Evolutionary conservation across 2,329 filamentous ascomycete genomes (phyloP).

Genomic region (Cladophialophora chaetospira): DNA sequence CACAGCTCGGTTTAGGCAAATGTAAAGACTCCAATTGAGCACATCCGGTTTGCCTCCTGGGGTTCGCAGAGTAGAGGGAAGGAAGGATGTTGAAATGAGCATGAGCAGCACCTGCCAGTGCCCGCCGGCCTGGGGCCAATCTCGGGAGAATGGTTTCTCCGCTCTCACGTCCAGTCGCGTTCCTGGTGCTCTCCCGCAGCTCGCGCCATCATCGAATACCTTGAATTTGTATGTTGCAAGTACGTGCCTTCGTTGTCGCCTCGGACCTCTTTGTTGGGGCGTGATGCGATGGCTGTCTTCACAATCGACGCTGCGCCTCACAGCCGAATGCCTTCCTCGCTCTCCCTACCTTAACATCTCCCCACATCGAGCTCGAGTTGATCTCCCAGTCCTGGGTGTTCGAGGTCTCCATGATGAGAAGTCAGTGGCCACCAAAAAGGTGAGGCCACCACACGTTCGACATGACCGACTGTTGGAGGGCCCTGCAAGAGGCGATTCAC

Average conservation of each 20-base stretch:
- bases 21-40: no score
- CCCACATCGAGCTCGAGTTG: background rate
- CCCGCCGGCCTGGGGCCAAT: no score
- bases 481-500: background rate
- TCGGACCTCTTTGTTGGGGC: background rate
- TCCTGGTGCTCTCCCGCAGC: background rate
- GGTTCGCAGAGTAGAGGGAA: no score
- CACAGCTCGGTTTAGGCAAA: no score
- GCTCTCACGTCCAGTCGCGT: background rate
- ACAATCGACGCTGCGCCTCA: constrained; percentile 21
- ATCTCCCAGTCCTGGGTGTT: background rate
- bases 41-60: no score
- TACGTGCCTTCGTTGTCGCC: background rate
- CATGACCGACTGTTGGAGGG: constrained; percentile 16
- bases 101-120: no score
- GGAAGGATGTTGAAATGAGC: no score
- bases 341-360: background rate
- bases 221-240: background rate
- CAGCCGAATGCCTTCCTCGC: background rate
- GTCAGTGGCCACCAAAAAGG: background rate
- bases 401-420: constrained; percentile 6
- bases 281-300: constrained; percentile 27
- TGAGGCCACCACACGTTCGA: constrained; percentile 2
- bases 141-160: background rate
- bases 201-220: background rate